Evolutionary conservation across 2,329 filamentous ascomycete genomes (phyloP).

Genomic region (Thelonectria blattea): DNA sequence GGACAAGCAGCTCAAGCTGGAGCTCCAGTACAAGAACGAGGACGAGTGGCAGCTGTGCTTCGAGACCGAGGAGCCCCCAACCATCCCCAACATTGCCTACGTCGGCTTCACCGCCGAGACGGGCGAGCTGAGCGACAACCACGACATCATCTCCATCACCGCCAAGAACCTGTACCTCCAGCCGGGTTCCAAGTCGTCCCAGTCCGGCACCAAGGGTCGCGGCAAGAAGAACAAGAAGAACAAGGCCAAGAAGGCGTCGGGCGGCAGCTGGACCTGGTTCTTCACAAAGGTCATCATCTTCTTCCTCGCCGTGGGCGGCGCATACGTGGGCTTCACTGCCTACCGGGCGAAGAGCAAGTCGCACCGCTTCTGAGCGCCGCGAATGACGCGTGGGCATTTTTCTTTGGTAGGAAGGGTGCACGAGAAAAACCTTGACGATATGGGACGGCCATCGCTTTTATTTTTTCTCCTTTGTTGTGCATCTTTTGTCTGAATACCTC

Average conservation of each 20-base stretch:
- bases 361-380: constrained; percentile 57
- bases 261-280: constrained; percentile 65
- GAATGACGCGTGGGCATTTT: neutral
- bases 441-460: constrained; percentile 11
- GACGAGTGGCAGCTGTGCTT: constrained; percentile 92
- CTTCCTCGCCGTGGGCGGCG: constrained; percentile 71
- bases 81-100: constrained; percentile 79
- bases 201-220: constrained; percentile 47
- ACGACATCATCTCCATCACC: constrained; percentile 89
- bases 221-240: constrained; percentile 36
- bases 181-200: constrained; percentile 51
- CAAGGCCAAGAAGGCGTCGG: constrained; percentile 39
- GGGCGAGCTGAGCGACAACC: constrained; percentile 95
- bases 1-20: constrained; percentile 88
- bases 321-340: constrained; percentile 84
- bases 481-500: constrained; percentile 17
- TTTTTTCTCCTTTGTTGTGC: constrained; percentile 13
- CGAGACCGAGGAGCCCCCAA: constrained; percentile 70
- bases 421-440: constrained; percentile 5
- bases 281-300: constrained; percentile 85
- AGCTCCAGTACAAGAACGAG: constrained; percentile 92
- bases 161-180: constrained; percentile 86
- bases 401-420: constrained; percentile 2
- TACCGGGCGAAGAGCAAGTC: constrained; percentile 73
- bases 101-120: constrained; percentile 87